Base-by-base conservation (phyloP, 768 basidiomycete genomes). In the Xanthoconium stramineum region DNA sequence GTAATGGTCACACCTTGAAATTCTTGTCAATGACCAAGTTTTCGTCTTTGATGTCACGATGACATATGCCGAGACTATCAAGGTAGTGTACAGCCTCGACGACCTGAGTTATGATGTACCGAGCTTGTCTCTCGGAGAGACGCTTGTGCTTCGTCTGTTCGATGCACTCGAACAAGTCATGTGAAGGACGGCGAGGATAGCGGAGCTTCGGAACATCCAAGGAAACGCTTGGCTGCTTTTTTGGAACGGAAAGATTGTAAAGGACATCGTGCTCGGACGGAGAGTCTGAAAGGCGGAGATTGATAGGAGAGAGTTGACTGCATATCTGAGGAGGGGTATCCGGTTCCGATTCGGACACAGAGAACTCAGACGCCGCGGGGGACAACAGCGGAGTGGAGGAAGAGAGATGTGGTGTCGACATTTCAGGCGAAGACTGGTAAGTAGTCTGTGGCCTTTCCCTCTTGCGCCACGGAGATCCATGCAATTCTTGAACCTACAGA, bases 41-140 rank as follows among this genome's bases (percentile, higher is more conserved):
- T 72, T 99, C 96, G 53, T 98, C 96, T 69, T 99, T 99, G 65
- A 99, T 86, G 69, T 99, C 96, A 39, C 96, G 88, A 70, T 99
- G 96, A 0, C 89, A 85, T 62, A 98, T 90, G 29, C 94, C 92
- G 57, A 83, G 86, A 45, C 77, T 75, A 64, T 96, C 81, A 36
- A 98, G 80, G 66, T 94, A 92, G 58, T 81, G 73, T 7, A 94
- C 88, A 37, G 86, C 89, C 53, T 93, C 89, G 49, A 92, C 91
- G 43, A 97, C 83, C 73, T 98, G 95, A 35, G 80, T 77, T 69
- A 96, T 94, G 61, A 97, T 85, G 72, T 86, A 86, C 50, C 86
- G 83, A 11, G 93, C 89, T 66, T 89, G 84, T 46, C 74, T 75
- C 71, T 96, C 94, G 13, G 83, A 80, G 45, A 98, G 81, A 12